Evolutionary conservation across 352 stramenopile species (phyloP), one percentile per base, ranked within the genome.

Genomic region (Globisporangium lucens): DNA sequence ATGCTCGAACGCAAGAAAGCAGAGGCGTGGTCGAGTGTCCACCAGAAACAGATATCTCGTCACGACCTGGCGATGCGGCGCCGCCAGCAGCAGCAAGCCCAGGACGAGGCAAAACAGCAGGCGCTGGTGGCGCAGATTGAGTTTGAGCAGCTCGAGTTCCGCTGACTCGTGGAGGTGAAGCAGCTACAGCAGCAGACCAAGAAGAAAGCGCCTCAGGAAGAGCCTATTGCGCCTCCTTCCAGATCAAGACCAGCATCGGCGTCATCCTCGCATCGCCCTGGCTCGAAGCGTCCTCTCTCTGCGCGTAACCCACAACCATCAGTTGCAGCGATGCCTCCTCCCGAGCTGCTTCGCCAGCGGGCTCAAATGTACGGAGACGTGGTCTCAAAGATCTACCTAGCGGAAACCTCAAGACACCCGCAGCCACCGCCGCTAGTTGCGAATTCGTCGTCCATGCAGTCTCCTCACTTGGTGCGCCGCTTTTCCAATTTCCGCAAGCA

Each of bases 361-460:
- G 80, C 75, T 6, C 43, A 79, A 9, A 58, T 86, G 20, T 90
- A 90, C 29, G 82, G 82, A 1, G 75, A 82, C 36, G 77, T 85
- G 20, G 80, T 83, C 4, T 78, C 76, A 0, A 85, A 82, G 61
- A 75, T 80, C n/a, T 86, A 79, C 30, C 41, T 72, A 0, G 72
- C 73, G 0, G 74, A 77, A 33, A 52, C 72, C 1, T 56, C 61
- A 0, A 51, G 36, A 5, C 63, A 64, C 7, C 49, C 47, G 35
- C 43, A 60, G 43, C 59, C 61, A 1, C 29, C 17, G 17, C 51
- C 56, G 12, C 24, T 51, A 13, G 12, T 29, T 3, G 29, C 24
- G 13, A 24, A 35, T 13, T 46, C 20, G 30, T 46, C 53, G 51
- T 59, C 53, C 29, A 30, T 69, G 69, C 60, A 72, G 53, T 22